These are phyloP conservation scores for Cichorium intybus DNA, from an alignment of 140 eudicot species.

Conservation along the genomic window DNA sequence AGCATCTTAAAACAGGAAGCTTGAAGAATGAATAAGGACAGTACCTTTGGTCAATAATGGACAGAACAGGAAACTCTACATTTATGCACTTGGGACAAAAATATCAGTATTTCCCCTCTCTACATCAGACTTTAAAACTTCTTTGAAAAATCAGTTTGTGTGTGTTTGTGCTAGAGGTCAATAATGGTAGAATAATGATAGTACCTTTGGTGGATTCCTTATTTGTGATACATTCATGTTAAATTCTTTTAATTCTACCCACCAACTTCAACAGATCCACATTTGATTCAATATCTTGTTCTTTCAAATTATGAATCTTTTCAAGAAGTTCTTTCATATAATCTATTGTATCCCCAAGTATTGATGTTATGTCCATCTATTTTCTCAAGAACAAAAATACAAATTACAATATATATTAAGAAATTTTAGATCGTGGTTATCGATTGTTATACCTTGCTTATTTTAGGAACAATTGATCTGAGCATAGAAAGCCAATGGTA, in stretches of 20 bases:
- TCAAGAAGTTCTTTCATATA: too few species aligned
- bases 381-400: neutral
- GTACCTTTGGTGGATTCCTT: conserved; percentile 67
- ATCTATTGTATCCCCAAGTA: too few species aligned
- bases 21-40: neutral
- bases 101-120: conserved; percentile 47
- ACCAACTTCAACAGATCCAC: conserved; percentile 21
- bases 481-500: conserved; percentile 89
- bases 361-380: conserved; percentile 94
- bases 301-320: conserved; percentile 50
- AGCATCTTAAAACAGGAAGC: neutral
- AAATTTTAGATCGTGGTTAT: conserved; percentile 3
- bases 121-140: conserved; percentile 54
- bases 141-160: neutral
- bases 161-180: too few species aligned
- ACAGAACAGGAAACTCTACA: too few species aligned
- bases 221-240: conserved; percentile 43
- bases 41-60: conserved; percentile 71
- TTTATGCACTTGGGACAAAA: too few species aligned
- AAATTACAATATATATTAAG: neutral
- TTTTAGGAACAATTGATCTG: too few species aligned
- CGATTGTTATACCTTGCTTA: conserved; percentile 62
- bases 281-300: conserved; percentile 30
- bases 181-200: neutral
- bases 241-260: conserved; percentile 42